A percentile compares a stretch with the other conserved stretches of the same genome.
These are phyloP conservation scores for Rosellinia necatrix DNA, from an alignment of 2,329 filamentous ascomycete genomes.

Conservation along the genomic window DNA sequence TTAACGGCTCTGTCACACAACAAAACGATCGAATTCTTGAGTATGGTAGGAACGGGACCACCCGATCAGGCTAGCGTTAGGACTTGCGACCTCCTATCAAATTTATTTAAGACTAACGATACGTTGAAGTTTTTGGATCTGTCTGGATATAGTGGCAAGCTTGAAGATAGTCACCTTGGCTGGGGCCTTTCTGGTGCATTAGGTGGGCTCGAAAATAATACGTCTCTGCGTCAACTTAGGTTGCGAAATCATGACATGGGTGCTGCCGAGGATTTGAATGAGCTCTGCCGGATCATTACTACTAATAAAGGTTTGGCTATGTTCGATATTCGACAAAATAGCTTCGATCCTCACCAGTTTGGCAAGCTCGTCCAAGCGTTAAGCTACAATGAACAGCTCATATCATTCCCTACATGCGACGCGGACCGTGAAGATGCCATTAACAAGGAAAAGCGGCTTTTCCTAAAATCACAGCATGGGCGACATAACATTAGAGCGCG, in stretches of 20 bases:
- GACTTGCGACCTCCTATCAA: slow-evolving; percentile 54
- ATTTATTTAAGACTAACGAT: slow-evolving; percentile 56
- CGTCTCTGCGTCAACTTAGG: slow-evolving; percentile 53
- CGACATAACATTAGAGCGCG: slow-evolving; percentile 25
- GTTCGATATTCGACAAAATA: slow-evolving; percentile 60
- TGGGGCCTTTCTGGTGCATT: slow-evolving; percentile 57
- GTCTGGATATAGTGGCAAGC: slow-evolving; percentile 60
- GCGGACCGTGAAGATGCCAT: slow-evolving; percentile 36
- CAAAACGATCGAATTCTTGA: slow-evolving; percentile 56
- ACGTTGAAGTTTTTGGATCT: slow-evolving; percentile 59
- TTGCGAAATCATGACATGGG: slow-evolving; percentile 63
- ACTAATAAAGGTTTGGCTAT: slow-evolving; percentile 55
- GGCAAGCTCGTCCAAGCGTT: slow-evolving; percentile 38
- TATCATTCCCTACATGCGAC: slow-evolving; percentile 39
- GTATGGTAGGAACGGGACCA: slow-evolving; percentile 58
- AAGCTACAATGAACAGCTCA: slow-evolving; percentile 36
- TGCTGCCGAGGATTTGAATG: slow-evolving; percentile 41
- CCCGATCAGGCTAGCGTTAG: slow-evolving; percentile 51
- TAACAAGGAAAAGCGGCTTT: slow-evolving; percentile 35
- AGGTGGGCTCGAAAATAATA: slow-evolving; percentile 51
- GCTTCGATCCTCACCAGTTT: slow-evolving; percentile 50
- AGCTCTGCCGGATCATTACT: slow-evolving; percentile 55
- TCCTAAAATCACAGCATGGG: slow-evolving; percentile 27
- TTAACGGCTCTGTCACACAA: slow-evolving; percentile 56
- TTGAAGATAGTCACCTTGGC: slow-evolving; percentile 62